Evolutionary conservation across 2,329 filamentous ascomycete species (phyloP), one percentile per base, ranked within the genome.

Genomic region (Plectosphaerella sp.): DNA sequence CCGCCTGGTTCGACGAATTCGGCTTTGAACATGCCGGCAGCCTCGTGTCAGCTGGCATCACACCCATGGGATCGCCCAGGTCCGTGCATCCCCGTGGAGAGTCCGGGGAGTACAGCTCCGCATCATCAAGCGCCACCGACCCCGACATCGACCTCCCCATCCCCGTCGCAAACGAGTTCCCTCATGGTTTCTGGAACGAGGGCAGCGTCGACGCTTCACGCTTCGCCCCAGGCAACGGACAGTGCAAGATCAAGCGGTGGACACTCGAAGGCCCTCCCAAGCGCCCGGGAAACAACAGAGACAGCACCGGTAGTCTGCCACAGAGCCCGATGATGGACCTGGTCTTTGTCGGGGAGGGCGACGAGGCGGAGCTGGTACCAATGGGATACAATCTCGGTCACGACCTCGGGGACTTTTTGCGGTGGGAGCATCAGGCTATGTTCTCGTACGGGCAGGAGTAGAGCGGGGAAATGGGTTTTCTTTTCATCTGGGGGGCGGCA

Each of bases 381-480:
- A 84, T 85, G 81, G 80, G 80, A 0, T 84, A 77, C 60, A 85
- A 85, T 56, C 68, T 85, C 3, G 74, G 75, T 11, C 78, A 83
- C 55, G 82, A 84, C 60, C 61, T 84, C 39, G 78, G 77, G 2
- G 80, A 84, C 54, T 84, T 82, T 58, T 60, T 85, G 47, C 72
- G 68, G 51, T 84, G 80, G 80, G 80, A 82, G 62, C 67, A 76
- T 4, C 74, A 81, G 58, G 69, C 80, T 51, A 73, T 75, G 2
- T 76, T 71, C 52, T 67, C 65, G 62, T 47, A 46, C n/a, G 43
- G 43, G 43, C 43, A 46, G 16, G 41, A 43, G 41, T 43, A 43
- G 16, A 16, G 18, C 52, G 46, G 12, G 53, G 50, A 48, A 43
- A 42, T 5, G 39, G 20, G 39, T 43, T 15, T 43, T 10, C 24